Evolutionary conservation across 768 basidiomycete species (phyloP), one percentile per base, ranked within the genome.

Genomic region (Tulasnella calospora): DNA sequence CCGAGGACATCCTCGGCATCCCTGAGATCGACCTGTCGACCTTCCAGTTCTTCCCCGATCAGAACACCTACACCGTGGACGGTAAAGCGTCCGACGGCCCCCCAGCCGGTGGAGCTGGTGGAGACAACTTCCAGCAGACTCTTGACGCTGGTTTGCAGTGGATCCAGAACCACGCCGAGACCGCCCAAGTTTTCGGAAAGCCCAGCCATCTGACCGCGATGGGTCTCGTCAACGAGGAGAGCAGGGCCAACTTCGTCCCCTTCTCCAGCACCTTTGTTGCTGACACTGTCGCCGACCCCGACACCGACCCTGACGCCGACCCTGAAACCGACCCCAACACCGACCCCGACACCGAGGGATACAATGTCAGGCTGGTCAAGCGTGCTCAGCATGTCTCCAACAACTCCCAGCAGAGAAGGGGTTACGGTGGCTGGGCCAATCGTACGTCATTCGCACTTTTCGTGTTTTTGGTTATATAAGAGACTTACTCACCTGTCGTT

Each of bases 11-110:
- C 73, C 79, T 86, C 76, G 88, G 83, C 74, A 89, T 90, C 78
- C 88, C 89, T 0, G 51, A 87, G 10, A 88, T 92, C 79, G 88
- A 87, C 10, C 91, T 90, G 80, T 84, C 86, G 41, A 86, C 89
- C 23, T 91, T 91, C 86, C 90, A 89, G 78, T 80, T 91, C 30
- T 92, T 92, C 87, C 91, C 92, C 30, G 90, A 92, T 81, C 92
- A 92, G 82, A 86, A 88, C 79, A 82, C 83, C 46, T 92, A 91
- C 80, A 87, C 84, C 38, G 78, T 86, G 30, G 81, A 83, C 36
- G 89, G 90, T 82, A 5, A n/a, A 38, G 41, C 5, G 5, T 36
- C 47, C 33, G 8, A 8, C 38, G 30, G 47, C 23, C 33, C 33
- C 38, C 41, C 47, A 19, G n/a, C n/a, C n/a, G n/a, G n/a, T n/a